Conservation (phyloP, 768 basidiomycete genomes). For the Leucosporidium yakuticum region DNA sequence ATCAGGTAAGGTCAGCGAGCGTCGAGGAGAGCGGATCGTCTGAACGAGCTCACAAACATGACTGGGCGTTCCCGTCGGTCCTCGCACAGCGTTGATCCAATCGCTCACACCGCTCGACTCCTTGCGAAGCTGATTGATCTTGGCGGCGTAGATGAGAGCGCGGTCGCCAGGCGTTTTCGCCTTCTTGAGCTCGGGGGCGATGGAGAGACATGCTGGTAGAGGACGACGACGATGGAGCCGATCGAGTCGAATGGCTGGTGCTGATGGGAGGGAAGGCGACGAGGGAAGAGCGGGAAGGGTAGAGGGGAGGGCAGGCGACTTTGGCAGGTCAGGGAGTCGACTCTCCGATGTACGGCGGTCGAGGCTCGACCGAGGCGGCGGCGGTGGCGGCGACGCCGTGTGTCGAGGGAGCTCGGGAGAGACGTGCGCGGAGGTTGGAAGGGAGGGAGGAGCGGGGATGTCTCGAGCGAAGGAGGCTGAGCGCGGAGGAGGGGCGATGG, state of each 20-base stretch:
- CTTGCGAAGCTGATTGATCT: conserved; percentile 2
- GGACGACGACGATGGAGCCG: neutral
- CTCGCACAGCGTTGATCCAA: neutral
- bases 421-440: neutral
- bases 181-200: neutral
- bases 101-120: neutral
- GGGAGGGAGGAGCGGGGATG: neutral
- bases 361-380: neutral
- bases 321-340: neutral
- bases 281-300: neutral
- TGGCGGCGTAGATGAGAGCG: neutral
- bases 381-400: neutral
- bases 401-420: neutral
- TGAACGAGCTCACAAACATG: no score
- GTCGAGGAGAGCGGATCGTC: no score
- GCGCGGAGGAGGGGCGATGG: neutral
- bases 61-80: no score
- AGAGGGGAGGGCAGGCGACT: neutral
- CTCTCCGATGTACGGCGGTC: neutral
- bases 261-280: neutral
- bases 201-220: neutral
- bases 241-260: neutral
- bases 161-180: neutral
- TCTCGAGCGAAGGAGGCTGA: neutral
- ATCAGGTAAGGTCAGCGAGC: no score